Conservation (phyloP, 768 basidiomycete genomes). For the Panus rudis region DNA sequence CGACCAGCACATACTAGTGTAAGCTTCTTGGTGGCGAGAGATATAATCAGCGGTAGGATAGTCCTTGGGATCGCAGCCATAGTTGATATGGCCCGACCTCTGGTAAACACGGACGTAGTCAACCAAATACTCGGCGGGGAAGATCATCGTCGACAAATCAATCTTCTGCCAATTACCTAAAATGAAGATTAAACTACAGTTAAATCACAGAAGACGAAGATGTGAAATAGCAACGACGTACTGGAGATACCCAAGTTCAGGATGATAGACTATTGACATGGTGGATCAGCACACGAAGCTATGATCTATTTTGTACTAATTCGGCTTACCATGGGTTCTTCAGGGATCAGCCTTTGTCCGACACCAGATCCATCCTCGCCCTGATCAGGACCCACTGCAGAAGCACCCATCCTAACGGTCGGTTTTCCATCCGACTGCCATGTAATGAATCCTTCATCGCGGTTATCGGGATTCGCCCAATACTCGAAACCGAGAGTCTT, state of each 20-base stretch:
- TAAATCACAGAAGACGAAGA: background rate
- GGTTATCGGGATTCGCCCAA: constrained; percentile 51
- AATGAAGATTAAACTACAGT: background rate
- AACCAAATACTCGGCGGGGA: constrained; percentile 64
- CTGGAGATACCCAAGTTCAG: constrained; percentile 60
- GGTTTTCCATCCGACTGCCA: constrained; percentile 62
- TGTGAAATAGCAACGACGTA: no score
- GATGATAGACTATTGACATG: constrained; percentile 35
- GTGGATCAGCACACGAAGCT: no score
- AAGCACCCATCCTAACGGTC: constrained; percentile 45
- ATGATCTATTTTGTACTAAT: no score
- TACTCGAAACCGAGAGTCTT: constrained; percentile 66
- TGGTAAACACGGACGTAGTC: constrained; percentile 86
- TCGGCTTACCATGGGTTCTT: constrained; percentile 42
- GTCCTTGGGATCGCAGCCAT: constrained; percentile 60
- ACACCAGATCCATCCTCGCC: constrained; percentile 39
- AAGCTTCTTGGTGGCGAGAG: constrained; percentile 44
- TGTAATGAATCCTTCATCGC: constrained; percentile 55
- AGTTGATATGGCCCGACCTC: constrained; percentile 43
- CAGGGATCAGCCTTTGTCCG: constrained; percentile 49
- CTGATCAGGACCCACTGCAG: constrained; percentile 44
- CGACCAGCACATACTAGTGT: constrained; percentile 38
- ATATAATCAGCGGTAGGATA: constrained; percentile 67
- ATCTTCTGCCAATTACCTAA: constrained; percentile 62
- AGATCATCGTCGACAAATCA: constrained; percentile 48